These are phyloP conservation scores for Boletus rex-veris DNA, from an alignment of 768 basidiomycete genomes.

Conservation along the genomic window DNA sequence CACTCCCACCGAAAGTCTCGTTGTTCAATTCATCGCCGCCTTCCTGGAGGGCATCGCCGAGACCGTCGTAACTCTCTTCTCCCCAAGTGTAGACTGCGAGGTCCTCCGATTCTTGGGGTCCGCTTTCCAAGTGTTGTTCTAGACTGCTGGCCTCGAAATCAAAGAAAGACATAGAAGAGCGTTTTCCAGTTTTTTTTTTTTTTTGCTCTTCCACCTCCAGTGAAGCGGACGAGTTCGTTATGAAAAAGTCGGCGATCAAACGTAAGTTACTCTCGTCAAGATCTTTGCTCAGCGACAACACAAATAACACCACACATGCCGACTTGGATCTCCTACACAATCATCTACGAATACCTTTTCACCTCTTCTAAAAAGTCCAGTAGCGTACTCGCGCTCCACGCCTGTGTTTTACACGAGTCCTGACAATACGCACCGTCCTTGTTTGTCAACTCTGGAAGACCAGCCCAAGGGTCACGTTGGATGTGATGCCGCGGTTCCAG, in stretches of 20 bases:
- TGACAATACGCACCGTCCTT: constrained; percentile 75
- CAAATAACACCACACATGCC: constrained; percentile 30
- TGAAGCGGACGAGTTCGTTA: constrained; percentile 10
- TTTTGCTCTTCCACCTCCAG: constrained; percentile 17
- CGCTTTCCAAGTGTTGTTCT: constrained; percentile 56
- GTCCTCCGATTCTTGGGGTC: constrained; percentile 64
- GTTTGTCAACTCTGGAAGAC: constrained; percentile 91
- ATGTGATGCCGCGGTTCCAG: constrained; percentile 72
- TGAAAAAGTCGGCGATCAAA: constrained; percentile 17
- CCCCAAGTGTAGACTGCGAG: constrained; percentile 93
- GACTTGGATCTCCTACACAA: background rate
- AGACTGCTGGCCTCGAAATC: constrained; percentile 62
- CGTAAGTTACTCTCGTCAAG: constrained; percentile 7
- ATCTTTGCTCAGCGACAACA: constrained; percentile 3
- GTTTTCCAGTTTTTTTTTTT: background rate
- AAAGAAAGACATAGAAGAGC: constrained; percentile 72
- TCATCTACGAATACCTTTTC: constrained; percentile 16
- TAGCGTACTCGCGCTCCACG: constrained; percentile 93
- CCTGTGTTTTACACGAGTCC: constrained; percentile 92
- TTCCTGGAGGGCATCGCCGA: constrained; percentile 85
- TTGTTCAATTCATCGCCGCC: constrained; percentile 92
- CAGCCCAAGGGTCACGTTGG: constrained; percentile 82
- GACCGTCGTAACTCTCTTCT: constrained; percentile 84
- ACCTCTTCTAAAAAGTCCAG: constrained; percentile 85
- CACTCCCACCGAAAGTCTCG: constrained; percentile 85